Conservation (phyloP, 2,329 filamentous ascomycete genomes). For the Fusarium sp. region DNA sequence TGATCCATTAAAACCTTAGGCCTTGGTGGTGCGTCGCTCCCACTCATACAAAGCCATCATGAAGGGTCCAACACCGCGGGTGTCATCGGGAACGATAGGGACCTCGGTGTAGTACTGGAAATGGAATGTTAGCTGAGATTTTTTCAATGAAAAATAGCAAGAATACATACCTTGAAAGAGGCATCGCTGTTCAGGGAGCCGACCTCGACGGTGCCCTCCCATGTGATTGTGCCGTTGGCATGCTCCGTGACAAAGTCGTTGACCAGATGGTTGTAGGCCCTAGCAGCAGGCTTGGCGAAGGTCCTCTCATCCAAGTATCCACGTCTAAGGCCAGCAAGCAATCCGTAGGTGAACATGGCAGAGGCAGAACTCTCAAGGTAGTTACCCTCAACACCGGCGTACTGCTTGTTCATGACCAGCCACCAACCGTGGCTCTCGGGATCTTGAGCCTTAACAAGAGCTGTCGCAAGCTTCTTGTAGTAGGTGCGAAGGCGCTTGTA, state of each 20-base stretch:
- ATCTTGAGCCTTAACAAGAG: slow-evolving; percentile 52
- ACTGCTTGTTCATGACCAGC: slow-evolving; percentile 65
- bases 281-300: slow-evolving; percentile 38
- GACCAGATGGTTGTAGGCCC: slow-evolving; percentile 52
- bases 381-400: slow-evolving; percentile 63
- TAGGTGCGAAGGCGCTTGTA: slow-evolving; percentile 53
- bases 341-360: slow-evolving; percentile 68
- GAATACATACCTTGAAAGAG: slow-evolving; percentile 58
- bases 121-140: not conserved
- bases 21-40: slow-evolving; percentile 35
- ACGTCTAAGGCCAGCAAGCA: slow-evolving; percentile 57
- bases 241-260: slow-evolving; percentile 60
- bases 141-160: rapidly evolving
- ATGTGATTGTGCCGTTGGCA: slow-evolving; percentile 61
- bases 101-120: slow-evolving; percentile 46
- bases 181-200: slow-evolving; percentile 63
- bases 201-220: slow-evolving; percentile 64
- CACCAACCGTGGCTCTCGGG: slow-evolving; percentile 66
- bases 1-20: not conserved
- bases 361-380: slow-evolving; percentile 71
- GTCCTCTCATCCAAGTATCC: slow-evolving; percentile 42
- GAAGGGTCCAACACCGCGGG: slow-evolving; percentile 47
- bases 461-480: slow-evolving; percentile 39
- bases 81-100: slow-evolving; percentile 42
- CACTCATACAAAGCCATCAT: slow-evolving; percentile 47